Conservation (phyloP, 1,139 yeast genomes). For the Zygoascus hellenicus region DNA sequence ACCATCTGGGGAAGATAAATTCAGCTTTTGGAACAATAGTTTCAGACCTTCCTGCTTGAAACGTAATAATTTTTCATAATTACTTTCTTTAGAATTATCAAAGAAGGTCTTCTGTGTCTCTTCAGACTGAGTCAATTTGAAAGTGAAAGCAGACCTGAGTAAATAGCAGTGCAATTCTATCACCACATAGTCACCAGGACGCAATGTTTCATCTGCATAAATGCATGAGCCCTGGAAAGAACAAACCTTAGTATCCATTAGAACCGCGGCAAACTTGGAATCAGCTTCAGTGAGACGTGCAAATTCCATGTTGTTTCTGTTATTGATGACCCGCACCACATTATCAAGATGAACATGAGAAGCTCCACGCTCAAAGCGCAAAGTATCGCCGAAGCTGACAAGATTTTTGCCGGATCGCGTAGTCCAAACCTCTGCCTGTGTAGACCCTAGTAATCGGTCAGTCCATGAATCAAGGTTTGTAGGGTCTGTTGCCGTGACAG, state of each 20-base stretch:
- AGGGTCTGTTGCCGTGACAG: no score
- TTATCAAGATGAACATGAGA: constrained; percentile 16
- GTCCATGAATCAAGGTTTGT: constrained; percentile 18
- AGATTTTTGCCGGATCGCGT: constrained; percentile 64
- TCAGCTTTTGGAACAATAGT: constrained; percentile 49
- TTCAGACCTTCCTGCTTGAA: constrained; percentile 54
- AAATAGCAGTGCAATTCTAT: constrained; percentile 60
- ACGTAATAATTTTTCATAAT: constrained; percentile 48
- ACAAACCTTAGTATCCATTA: constrained; percentile 53
- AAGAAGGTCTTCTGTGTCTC: constrained; percentile 13
- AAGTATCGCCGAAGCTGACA: constrained; percentile 45
- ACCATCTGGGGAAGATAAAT: constrained; percentile 25
- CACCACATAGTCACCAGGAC: constrained; percentile 68
- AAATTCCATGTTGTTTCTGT: constrained; percentile 41
- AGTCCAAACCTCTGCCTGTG: constrained; percentile 76
- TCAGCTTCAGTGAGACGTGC: constrained; percentile 73
- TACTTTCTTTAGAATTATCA: constrained; percentile 43
- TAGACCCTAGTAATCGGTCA: constrained; percentile 54
- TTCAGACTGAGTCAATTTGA: constrained; percentile 10
- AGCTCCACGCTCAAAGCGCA: constrained; percentile 35
- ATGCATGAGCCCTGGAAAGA: constrained; percentile 54
- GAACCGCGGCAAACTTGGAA: constrained; percentile 62
- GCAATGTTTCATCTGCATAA: constrained; percentile 47
- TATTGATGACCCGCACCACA: constrained; percentile 24
- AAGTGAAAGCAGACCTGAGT: constrained; percentile 46